Evolutionary conservation across 2,329 filamentous ascomycete genomes (phyloP).

Genomic region (Aspergillus aculeatinus): DNA sequence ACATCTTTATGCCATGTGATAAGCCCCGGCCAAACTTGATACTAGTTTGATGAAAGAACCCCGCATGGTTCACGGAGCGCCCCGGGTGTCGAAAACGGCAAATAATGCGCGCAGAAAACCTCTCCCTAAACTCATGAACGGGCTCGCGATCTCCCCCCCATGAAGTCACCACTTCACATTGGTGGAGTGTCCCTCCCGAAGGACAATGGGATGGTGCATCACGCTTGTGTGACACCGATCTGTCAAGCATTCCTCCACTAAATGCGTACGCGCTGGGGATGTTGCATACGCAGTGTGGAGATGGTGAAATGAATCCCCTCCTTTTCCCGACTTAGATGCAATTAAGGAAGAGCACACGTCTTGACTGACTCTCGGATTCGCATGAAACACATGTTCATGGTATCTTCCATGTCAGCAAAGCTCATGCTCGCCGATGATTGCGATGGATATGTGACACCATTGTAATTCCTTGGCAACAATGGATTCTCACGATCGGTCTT

Average conservation of each 20-base stretch:
- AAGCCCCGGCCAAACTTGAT: conserved; percentile 80
- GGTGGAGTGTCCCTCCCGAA: conserved; percentile 20
- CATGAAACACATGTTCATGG: conserved; percentile 11
- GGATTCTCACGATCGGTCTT: too few species aligned
- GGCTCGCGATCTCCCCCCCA: conserved; percentile 38
- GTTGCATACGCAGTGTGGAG: conserved; percentile 6
- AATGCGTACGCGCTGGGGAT: conserved; percentile 3
- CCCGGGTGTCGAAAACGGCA: conserved; percentile 53
- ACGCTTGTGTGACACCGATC: conserved; percentile 6
- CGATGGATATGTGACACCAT: not conserved
- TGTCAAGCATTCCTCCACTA: conserved; percentile 11
- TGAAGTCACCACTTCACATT: conserved; percentile 17
- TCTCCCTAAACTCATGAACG: conserved; percentile 45
- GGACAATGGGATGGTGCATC: conserved; percentile 12
- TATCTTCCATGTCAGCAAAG: not conserved
- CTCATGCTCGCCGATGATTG: not conserved
- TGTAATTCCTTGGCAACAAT: not conserved
- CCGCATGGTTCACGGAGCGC: conserved; percentile 83
- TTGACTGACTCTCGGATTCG: conserved; percentile 6
- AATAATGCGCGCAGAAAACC: conserved; percentile 45
- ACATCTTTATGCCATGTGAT: conserved; percentile 51
- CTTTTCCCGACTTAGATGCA: not conserved
- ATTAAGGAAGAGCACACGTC: not conserved
- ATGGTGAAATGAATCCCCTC: not conserved
- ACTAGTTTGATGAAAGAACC: conserved; percentile 87